phyloP scores from a whole-genome alignment of 768 basidiomycete species.

The Leccinum ochraceum region DNA sequence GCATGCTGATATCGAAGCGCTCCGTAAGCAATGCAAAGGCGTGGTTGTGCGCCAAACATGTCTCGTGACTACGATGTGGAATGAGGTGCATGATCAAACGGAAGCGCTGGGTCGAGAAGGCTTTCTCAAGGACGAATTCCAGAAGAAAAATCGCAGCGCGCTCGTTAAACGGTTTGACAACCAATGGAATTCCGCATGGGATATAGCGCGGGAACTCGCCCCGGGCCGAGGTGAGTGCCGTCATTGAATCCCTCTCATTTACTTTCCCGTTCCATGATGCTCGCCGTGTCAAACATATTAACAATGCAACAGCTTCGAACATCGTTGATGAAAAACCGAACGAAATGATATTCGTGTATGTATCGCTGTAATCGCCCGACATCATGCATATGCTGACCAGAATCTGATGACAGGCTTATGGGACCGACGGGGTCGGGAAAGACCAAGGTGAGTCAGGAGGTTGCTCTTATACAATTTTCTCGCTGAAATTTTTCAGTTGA shows the following conservation, averaged over 20 bases:
- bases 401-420: not conserved
- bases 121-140: constrained; percentile 1
- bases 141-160: not conserved
- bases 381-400: not conserved
- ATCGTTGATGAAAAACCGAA: not conserved
- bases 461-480: too few relatives aligned
- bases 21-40: constrained; percentile 3
- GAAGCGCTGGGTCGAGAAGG: not conserved
- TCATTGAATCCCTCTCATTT: not conserved
- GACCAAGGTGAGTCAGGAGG: not conserved
- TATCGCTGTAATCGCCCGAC: not conserved
- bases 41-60: constrained; percentile 1
- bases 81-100: not conserved
- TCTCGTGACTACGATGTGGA: constrained; percentile 14
- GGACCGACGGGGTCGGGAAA: constrained; percentile 10
- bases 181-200: not conserved
- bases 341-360: constrained; percentile 5
- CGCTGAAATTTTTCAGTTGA: constrained; percentile 2
- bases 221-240: not conserved
- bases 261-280: not conserved
- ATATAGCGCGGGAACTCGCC: not conserved
- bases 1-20: not conserved
- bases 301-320: too few relatives aligned
- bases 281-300: not conserved
- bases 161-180: constrained; percentile 8